phyloP scores from a whole-genome alignment of 2,329 filamentous ascomycete genomes.

The Fusarium pseudograminearum region DNA sequence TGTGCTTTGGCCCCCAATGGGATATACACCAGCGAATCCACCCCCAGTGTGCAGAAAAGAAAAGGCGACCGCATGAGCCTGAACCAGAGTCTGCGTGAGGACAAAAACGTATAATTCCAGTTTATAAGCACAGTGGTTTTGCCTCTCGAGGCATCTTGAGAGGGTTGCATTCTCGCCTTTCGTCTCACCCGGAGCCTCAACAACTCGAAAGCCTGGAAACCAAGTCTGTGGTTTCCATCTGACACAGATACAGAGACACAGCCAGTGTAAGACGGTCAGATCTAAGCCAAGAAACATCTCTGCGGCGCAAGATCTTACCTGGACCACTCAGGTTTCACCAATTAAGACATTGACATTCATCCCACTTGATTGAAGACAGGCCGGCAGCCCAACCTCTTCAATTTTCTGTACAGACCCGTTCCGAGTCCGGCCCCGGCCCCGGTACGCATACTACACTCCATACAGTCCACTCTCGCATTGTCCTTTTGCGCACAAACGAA shows the following conservation, averaged over 20 bases:
- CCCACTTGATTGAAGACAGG: slow-evolving; percentile 10
- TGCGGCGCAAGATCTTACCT: slow-evolving; percentile 1
- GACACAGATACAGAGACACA: not conserved
- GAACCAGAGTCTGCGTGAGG: slow-evolving; percentile 10
- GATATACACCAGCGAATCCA: slow-evolving; percentile 8
- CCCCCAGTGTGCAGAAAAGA: not conserved
- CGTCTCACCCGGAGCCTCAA: slow-evolving; percentile 6
- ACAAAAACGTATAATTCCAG: not conserved
- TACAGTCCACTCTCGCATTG: slow-evolving; percentile 27
- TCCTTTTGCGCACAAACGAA: slow-evolving; percentile 22
- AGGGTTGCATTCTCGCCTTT: slow-evolving; percentile 1
- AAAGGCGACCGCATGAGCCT: slow-evolving; percentile 23
- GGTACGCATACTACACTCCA: slow-evolving; percentile 27
- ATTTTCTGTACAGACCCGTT: slow-evolving; percentile 37
- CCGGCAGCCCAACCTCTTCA: slow-evolving; percentile 36
- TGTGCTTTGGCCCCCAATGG: slow-evolving; percentile 19
- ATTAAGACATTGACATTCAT: slow-evolving; percentile 29
- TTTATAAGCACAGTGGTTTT: slow-evolving; percentile 2
- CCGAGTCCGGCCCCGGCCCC: slow-evolving; percentile 45
- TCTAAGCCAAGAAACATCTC: slow-evolving; percentile 18
- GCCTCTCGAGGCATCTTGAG: not conserved
- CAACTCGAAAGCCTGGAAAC: slow-evolving; percentile 6
- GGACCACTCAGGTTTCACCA: slow-evolving; percentile 25
- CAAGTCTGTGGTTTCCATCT: not conserved
- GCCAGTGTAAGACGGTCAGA: slow-evolving; percentile 2